Conservation (phyloP, 345 rosid genomes). For the Salix koriyanagi region DNA sequence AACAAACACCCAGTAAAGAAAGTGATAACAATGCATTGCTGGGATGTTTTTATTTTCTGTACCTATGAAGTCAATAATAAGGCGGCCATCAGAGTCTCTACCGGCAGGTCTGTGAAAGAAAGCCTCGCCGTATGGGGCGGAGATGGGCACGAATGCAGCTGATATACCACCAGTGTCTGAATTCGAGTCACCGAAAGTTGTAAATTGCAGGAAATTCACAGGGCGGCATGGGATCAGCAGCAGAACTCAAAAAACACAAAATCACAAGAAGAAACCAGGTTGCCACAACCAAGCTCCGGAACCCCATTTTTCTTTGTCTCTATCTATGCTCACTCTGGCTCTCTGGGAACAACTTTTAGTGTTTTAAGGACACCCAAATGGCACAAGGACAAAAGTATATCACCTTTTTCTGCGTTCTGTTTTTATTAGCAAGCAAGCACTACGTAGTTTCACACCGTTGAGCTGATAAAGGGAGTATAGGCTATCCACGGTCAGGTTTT, state of each 20-base stretch:
- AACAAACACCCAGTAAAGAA: not conserved
- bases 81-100: constrained; percentile 69
- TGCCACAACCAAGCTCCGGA: constrained; percentile 14
- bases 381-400: not conserved
- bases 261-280: constrained; percentile 23
- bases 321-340: not conserved
- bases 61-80: constrained; percentile 83
- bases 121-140: constrained; percentile 49
- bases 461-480: too few species aligned
- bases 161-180: constrained; percentile 84
- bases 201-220: constrained; percentile 71
- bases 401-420: not conserved
- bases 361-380: not conserved
- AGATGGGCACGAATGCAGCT: constrained; percentile 64
- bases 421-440: too few species aligned
- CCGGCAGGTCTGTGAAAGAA: constrained; percentile 71
- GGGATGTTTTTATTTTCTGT: not conserved
- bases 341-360: not conserved
- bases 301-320: constrained; percentile 18
- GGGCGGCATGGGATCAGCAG: constrained; percentile 18
- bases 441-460: too few species aligned
- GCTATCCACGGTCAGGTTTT: too few species aligned
- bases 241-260: constrained; percentile 29
- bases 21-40: not conserved
- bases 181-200: constrained; percentile 88